Percentiles rank a stretch among this genome's conserved stretches.
Conservation (phyloP, 768 basidiomycete genomes). For the Lactarius quietus region DNA sequence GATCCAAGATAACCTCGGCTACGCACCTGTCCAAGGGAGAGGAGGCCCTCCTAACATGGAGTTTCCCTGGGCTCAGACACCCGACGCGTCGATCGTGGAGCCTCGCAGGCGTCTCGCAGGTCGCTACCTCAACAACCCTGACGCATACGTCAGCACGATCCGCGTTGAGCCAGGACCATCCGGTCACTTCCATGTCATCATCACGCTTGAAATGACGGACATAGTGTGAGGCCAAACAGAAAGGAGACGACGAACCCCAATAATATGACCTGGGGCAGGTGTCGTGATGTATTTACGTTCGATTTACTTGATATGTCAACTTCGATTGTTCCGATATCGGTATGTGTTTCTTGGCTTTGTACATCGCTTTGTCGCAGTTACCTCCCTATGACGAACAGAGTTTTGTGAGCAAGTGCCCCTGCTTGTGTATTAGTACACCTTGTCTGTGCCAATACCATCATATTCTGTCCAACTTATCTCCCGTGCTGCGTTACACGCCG, state of each 20-base stretch:
- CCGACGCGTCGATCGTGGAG: background rate
- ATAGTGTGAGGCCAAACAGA: background rate
- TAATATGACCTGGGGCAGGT: background rate
- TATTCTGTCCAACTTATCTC: too few species aligned
- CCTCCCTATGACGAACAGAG: too few species aligned
- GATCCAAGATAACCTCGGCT: background rate
- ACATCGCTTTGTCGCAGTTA: too few species aligned
- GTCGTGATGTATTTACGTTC: background rate
- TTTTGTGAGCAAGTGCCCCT: too few species aligned
- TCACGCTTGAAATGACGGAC: background rate
- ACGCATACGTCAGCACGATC: background rate
- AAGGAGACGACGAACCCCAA: background rate
- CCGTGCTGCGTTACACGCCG: too few species aligned
- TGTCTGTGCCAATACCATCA: too few species aligned
- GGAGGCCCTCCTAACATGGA: background rate
- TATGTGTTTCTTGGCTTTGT: too few species aligned
- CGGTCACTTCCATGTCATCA: background rate
- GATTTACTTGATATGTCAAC: background rate
- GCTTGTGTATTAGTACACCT: too few species aligned
- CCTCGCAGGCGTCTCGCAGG: conserved; percentile 1
- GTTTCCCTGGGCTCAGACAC: background rate
- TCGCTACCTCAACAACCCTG: conserved; percentile 6
- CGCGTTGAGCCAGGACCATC: background rate
- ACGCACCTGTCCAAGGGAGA: background rate
- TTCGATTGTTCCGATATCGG: background rate